Base-by-base conservation (phyloP, 177 flowering plant species). In the Vitis hybrid region DNA sequence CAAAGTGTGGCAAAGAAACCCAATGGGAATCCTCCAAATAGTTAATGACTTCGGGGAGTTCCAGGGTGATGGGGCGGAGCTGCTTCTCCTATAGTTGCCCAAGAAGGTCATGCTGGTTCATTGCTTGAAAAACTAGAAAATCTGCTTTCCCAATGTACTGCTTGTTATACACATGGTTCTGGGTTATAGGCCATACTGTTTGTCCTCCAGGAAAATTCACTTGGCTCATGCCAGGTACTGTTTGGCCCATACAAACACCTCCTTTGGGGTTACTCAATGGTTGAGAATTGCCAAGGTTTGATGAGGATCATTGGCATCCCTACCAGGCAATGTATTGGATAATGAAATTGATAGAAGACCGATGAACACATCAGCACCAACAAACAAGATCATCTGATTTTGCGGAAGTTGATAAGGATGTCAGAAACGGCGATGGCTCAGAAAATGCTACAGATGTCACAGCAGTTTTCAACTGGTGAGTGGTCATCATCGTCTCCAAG, bases 381-480 rank as follows among this genome's bases (percentile, higher is more conserved):
- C 82, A 71, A 54, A 52, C 82, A 71, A 56, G 72, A 75, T 76
- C 85, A 64, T 77, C 84, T 52, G 78, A 40, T 68, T 79, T 72
- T 30, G 85, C 65, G 57, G 82, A 71, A 73, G 74, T 65, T 68
- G 90, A 82, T 62, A 87, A 76, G 51, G 93, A 79, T 56, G 93
- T 77, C 48, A 89, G 81, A 74, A 88, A 83, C 18, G 91, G 79
- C 48, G 98, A 82, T 48, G 98, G 86, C 10, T 94, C 97, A 78
- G 96, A 84, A 87, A 72, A 93, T 67, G 98, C 99, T 32, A 96
- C 92, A 60, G 97, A 91, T 70, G 84, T 88, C 65, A 96, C 87
- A 65, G 98, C 99, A 75, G 89, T 86, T 84, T 89, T 93, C 85
- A 96, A 82, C 78, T 93, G 98, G 79, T 93, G 99, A 50, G 97